A percentile compares a stretch with the other conserved stretches of the same genome.
These are phyloP conservation scores for Dactylellina parvicollis DNA, from an alignment of 2,329 filamentous ascomycete species.

Conservation along the genomic window DNA sequence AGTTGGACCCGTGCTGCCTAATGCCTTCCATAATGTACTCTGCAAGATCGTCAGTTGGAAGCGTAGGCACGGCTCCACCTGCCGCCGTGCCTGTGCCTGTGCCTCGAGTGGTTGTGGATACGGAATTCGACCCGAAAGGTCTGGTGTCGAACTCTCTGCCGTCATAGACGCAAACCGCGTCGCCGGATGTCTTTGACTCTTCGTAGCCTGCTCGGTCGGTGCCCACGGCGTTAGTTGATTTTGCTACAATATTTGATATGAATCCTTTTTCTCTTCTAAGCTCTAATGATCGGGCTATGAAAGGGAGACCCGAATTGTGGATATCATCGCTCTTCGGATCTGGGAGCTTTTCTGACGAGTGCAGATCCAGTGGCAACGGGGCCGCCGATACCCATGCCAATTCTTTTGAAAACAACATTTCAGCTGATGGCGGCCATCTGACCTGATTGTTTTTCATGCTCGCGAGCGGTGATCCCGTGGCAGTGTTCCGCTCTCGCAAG, in stretches of 20 bases:
- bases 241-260: background rate
- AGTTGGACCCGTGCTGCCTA: constrained; percentile 37
- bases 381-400: constrained; percentile 1
- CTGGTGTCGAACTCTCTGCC: constrained; percentile 47
- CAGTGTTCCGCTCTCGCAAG: no score
- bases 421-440: background rate
- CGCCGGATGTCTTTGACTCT: constrained; percentile 35
- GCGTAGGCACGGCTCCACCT: background rate
- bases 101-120: constrained; percentile 11
- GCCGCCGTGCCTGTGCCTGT: background rate
- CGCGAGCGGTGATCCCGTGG: background rate
- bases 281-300: no score
- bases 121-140: background rate
- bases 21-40: constrained; percentile 45
- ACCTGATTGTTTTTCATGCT: background rate
- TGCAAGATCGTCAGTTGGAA: constrained; percentile 16
- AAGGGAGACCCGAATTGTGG: no score
- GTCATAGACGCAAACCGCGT: constrained; percentile 45
- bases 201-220: constrained; percentile 34
- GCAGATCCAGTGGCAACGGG: no score
- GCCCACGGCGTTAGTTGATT: background rate
- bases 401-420: no score
- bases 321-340: background rate
- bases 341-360: no score
- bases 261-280: background rate